Percentiles rank a stretch among this genome's conserved stretches.
phyloP scores from a whole-genome alignment of 2,329 filamentous ascomycete genomes.

The Zymoseptoria pseudotritici region DNA sequence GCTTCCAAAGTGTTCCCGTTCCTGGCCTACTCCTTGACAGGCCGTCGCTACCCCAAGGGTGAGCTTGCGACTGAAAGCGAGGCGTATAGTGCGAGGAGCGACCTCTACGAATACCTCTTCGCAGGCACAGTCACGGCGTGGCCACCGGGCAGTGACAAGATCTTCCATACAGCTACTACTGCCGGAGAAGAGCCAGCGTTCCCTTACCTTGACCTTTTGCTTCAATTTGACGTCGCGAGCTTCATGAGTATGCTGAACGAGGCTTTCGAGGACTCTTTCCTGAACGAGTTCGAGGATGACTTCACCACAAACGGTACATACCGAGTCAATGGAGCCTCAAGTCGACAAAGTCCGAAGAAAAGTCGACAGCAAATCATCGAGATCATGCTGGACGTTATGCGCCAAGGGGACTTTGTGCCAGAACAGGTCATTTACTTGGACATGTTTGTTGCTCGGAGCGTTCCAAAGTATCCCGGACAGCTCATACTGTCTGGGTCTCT shows the following conservation, averaged over 20 bases:
- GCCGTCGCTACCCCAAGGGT: conserved; percentile 84
- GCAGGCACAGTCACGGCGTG: conserved; percentile 70
- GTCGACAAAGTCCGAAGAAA: conserved; percentile 37
- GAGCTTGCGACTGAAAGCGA: conserved; percentile 64
- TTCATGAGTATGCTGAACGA: conserved; percentile 95
- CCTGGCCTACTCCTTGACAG: conserved; percentile 82
- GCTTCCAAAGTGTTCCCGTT: conserved; percentile 93
- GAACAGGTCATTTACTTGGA: conserved; percentile 90
- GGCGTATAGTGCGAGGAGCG: conserved; percentile 70
- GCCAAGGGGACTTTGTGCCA: conserved; percentile 61
- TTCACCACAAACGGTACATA: conserved; percentile 18
- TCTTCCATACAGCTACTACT: conserved; percentile 53
- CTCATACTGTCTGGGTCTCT: conserved; percentile 82
- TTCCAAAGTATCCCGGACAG: conserved; percentile 95
- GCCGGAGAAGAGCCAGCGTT: conserved; percentile 63
- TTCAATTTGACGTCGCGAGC: conserved; percentile 83
- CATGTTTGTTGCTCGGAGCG: conserved; percentile 94
- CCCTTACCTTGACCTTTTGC: conserved; percentile 72
- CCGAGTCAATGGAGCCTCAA: conserved; percentile 19
- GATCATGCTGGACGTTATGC: conserved; percentile 88
- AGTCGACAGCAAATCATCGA: conserved; percentile 90
- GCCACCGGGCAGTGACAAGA: conserved; percentile 57
- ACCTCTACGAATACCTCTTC: conserved; percentile 90
- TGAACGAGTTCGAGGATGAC: conserved; percentile 64
- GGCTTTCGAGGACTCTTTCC: conserved; percentile 88